phyloP scores from a whole-genome alignment of 805 yeast genomes.

The Komagataella ulmi region DNA sequence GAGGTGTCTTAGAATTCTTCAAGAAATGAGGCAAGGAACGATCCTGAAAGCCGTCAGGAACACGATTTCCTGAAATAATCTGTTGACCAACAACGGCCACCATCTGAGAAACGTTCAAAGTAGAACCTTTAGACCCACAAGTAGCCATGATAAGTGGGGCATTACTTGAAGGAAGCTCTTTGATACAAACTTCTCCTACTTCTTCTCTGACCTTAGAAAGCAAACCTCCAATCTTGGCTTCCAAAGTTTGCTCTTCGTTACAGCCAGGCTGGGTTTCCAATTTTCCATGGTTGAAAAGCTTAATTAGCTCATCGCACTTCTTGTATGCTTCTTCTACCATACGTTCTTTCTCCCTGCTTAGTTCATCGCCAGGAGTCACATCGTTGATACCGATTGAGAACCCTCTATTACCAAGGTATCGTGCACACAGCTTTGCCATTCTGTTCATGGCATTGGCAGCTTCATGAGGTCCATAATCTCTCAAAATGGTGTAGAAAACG shows the following conservation, averaged over 20 bases:
- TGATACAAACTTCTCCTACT: constrained; percentile 95
- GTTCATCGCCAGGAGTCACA: constrained; percentile 82
- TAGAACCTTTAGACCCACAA: constrained; percentile 98
- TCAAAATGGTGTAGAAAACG: constrained; percentile 83
- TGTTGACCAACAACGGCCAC: constrained; percentile 99
- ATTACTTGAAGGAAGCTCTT: constrained; percentile 76
- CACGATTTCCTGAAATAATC: constrained; percentile 96
- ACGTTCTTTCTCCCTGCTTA: constrained; percentile 66
- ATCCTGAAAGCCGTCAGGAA: constrained; percentile 99
- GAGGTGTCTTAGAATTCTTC: constrained; percentile 93
- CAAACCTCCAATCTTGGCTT: constrained; percentile 93
- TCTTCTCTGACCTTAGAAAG: constrained; percentile 96
- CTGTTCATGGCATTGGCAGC: constrained; percentile 96
- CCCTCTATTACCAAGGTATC: constrained; percentile 89
- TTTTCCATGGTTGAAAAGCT: constrained; percentile 65
- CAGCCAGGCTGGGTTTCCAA: constrained; percentile 98
- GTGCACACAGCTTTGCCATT: constrained; percentile 98
- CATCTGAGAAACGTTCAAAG: constrained; percentile 97
- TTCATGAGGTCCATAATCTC: constrained; percentile 95
- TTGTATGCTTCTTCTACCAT: constrained; percentile 85
- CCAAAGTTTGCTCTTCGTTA: constrained; percentile 95
- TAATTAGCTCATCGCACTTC: constrained; percentile 85
- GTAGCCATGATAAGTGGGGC: constrained; percentile 99
- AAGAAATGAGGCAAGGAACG: constrained; percentile 95
- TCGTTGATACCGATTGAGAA: constrained; percentile 96